A percentile compares a stretch with the other conserved stretches of the same genome.
Evolutionary conservation across 2,329 filamentous ascomycete genomes (phyloP).

Genomic region (Exserohilum rostratum): DNA sequence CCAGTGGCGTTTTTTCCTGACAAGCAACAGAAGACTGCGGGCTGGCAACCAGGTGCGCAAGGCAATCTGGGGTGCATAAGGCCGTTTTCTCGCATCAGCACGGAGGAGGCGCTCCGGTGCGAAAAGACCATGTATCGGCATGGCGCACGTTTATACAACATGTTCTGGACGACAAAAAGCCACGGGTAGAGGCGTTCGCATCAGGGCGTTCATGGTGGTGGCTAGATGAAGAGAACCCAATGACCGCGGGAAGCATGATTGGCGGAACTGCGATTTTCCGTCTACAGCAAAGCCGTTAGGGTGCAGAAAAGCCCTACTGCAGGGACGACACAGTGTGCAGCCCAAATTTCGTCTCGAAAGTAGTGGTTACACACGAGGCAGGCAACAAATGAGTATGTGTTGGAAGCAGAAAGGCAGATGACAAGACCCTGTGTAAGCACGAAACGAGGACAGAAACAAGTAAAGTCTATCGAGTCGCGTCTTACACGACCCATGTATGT

Average conservation of each 20-base stretch:
- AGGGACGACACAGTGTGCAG: neutral
- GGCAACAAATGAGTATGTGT: too few relatives aligned
- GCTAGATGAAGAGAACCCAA: conserved; percentile 1
- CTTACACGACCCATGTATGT: too few relatives aligned
- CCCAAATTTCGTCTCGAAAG: neutral
- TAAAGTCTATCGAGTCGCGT: too few relatives aligned
- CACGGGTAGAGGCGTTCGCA: conserved; percentile 2
- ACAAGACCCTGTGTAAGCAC: too few relatives aligned
- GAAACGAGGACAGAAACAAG: too few relatives aligned
- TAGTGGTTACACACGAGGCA: too few relatives aligned
- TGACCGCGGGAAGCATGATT: neutral
- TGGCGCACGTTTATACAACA: neutral
- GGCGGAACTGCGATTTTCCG: conserved; percentile 2
- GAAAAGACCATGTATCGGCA: neutral
- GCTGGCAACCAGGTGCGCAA: conserved; percentile 4
- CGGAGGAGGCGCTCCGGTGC: conserved; percentile 12
- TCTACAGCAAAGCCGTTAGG: neutral
- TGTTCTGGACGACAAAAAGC: neutral
- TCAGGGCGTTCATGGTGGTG: neutral
- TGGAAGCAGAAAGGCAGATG: too few relatives aligned
- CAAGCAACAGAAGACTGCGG: neutral
- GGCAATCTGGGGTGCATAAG: conserved; percentile 8
- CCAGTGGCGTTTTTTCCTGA: neutral
- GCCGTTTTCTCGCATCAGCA: neutral
- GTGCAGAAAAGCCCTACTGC: neutral